Percentiles rank a stretch among this genome's conserved stretches.
phyloP scores from a whole-genome alignment of 352 stramenopile species.

The Pythium plurisporium region DNA sequence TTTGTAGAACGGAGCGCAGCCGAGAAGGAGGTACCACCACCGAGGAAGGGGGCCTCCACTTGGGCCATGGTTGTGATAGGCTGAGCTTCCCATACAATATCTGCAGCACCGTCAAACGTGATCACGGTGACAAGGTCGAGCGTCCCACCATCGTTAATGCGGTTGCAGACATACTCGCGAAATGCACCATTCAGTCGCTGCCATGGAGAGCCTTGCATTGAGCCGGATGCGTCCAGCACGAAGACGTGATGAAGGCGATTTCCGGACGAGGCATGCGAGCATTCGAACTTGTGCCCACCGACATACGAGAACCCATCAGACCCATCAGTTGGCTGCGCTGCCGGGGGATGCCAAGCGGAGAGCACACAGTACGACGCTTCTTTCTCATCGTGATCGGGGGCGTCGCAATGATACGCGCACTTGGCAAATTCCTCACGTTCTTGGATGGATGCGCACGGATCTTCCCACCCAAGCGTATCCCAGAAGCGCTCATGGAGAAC shows the following conservation, averaged over 20 bases:
- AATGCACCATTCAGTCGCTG: slow-evolving; percentile 49
- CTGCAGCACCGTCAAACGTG: slow-evolving; percentile 42
- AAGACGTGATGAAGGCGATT: slow-evolving; percentile 75
- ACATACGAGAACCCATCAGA: slow-evolving; percentile 54
- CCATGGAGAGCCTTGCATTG: slow-evolving; percentile 65
- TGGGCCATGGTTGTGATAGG: slow-evolving; percentile 42
- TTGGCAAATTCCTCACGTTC: slow-evolving; percentile 64
- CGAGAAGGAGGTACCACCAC: slow-evolving; percentile 50
- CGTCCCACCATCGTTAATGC: slow-evolving; percentile 40
- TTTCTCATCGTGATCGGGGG: slow-evolving; percentile 53
- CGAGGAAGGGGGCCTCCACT: slow-evolving; percentile 28
- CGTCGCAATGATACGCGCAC: slow-evolving; percentile 69
- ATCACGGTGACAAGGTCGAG: slow-evolving; percentile 75
- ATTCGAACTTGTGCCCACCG: slow-evolving; percentile 67
- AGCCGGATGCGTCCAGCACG: slow-evolving; percentile 71
- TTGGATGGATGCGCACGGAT: slow-evolving; percentile 51
- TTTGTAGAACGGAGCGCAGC: slow-evolving; percentile 47
- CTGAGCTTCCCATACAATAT: slow-evolving; percentile 48
- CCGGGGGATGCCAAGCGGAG: slow-evolving; percentile 53
- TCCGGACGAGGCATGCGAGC: slow-evolving; percentile 46
- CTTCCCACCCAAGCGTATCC: slow-evolving; percentile 70
- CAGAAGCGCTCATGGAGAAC: slow-evolving; percentile 75
- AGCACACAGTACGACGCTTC: slow-evolving; percentile 56
- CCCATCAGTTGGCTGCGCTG: slow-evolving; percentile 18
- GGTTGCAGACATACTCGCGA: slow-evolving; percentile 63